These are phyloP conservation scores for Tricholoma bakamatsutake DNA, from an alignment of 768 basidiomycete genomes.

Conservation along the genomic window DNA sequence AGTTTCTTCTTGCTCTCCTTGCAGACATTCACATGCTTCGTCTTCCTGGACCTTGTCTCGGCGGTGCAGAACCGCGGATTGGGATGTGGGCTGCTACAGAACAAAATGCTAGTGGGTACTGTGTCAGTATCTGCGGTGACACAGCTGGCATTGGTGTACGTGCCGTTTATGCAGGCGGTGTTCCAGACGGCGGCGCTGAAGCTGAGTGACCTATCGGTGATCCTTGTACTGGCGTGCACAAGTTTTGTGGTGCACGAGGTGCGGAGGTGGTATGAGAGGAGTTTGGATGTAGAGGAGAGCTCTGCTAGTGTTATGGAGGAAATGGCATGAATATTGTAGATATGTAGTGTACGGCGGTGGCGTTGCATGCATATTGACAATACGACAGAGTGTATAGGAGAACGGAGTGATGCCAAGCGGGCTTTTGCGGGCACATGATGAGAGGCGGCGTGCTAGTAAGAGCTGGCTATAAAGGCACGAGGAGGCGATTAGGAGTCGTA, in stretches of 20 bases:
- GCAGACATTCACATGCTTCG: constrained; percentile 95
- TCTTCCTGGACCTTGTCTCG: constrained; percentile 94
- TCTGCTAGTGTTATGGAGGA: constrained; percentile 51
- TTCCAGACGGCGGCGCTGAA: constrained; percentile 90
- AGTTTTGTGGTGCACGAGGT: constrained; percentile 74
- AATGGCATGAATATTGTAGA: constrained; percentile 44
- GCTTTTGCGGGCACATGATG: too few relatives aligned
- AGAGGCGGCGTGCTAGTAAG: too few relatives aligned
- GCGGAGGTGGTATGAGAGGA: constrained; percentile 72
- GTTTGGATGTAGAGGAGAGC: constrained; percentile 46
- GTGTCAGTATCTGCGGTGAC: constrained; percentile 82
- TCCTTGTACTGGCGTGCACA: constrained; percentile 60
- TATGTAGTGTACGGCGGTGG: too few relatives aligned
- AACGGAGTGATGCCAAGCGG: too few relatives aligned
- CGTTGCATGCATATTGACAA: background rate
- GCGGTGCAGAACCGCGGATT: constrained; percentile 93
- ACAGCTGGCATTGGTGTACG: constrained; percentile 82
- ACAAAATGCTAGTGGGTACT: constrained; percentile 86
- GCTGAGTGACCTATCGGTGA: constrained; percentile 58
- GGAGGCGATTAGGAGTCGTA: too few relatives aligned
- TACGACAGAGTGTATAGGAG: too few relatives aligned
- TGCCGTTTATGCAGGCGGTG: constrained; percentile 84
- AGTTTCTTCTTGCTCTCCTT: constrained; percentile 7
- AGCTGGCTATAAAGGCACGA: too few relatives aligned
- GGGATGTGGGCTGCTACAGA: constrained; percentile 75